Conservation (phyloP, 345 rosid genomes). For the Alliaria petiolata region DNA sequence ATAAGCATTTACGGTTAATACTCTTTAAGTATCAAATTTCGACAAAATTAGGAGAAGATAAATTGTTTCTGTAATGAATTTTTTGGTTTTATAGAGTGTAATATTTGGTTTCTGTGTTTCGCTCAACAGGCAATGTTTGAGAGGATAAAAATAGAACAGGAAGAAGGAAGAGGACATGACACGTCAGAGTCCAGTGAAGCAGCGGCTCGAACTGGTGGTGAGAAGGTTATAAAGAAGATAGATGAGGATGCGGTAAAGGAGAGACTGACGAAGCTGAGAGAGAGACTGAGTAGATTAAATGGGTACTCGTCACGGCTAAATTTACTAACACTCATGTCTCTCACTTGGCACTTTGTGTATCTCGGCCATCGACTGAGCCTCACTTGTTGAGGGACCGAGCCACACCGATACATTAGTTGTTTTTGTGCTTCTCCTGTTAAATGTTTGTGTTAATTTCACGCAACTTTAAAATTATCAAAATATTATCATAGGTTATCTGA, state of each 20-base stretch:
- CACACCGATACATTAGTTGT: not conserved
- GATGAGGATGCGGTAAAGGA: no score
- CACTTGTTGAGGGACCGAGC: constrained; percentile 23
- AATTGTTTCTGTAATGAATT: not conserved
- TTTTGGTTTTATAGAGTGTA: not conserved
- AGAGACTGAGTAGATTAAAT: constrained; percentile 52
- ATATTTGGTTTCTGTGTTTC: not conserved
- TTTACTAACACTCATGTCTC: constrained; percentile 50
- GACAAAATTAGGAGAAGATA: no score
- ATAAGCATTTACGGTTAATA: no score
- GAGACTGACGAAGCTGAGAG: constrained; percentile 27
- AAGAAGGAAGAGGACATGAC: constrained; percentile 70
- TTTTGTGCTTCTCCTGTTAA: not conserved
- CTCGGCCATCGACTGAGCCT: constrained; percentile 42
- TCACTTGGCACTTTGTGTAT: constrained; percentile 63
- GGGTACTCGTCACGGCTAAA: constrained; percentile 52
- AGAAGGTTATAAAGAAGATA: not conserved
- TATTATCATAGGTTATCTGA: no score
- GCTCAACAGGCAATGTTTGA: constrained; percentile 48
- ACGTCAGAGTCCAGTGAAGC: constrained; percentile 7
- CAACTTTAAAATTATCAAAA: no score
- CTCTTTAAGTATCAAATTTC: no score
- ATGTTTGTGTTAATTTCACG: not conserved
- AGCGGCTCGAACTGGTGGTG: not conserved
- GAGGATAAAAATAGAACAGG: constrained; percentile 63